Evolutionary conservation across 2,329 filamentous ascomycete genomes (phyloP), one percentile per base, ranked within the genome.

Genomic region (Ophiocordyceps unilateralis): DNA sequence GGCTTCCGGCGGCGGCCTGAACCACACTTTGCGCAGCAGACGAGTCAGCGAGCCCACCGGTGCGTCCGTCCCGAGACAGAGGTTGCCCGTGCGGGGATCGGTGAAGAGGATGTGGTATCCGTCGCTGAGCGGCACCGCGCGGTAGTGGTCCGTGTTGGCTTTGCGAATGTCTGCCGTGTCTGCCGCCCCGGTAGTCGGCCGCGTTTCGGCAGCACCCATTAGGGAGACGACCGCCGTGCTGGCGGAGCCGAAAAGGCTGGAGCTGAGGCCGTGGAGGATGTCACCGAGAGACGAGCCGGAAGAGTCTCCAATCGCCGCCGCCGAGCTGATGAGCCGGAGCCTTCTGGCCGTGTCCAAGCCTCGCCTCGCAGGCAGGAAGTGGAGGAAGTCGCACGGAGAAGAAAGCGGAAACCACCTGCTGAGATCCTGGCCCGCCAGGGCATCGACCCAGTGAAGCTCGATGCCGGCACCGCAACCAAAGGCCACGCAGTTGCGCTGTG

Each of bases 41-140:
- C 74, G 43, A 65, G 70, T 38, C 22, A 54, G 37, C 1, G 57
- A 53, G 11, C 74, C 72, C 24, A 74, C 59, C 1, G 75, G 73
- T 1, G 72, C 69, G 59, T 81, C 74, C 39, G 66, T 74, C 4
- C 78, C 78, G 15, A 83, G 58, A 46, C 70, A 78, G 7, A 83
- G 64, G 9, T 66, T 56, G 10, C 67, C 69, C 1, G 66, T 72
- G 11, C 57, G 56, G 5, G 77, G 76, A 51, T 82, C 76, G 7
- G 74, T 74, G 53, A 80, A 82, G 5, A 82, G 57, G 30, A 83
- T 64, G 49, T 82, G 76, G 44, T 71, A 62, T 2, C 78, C 77
- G 53, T 83, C 79, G 47, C 74, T 78, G 34, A 83, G 55, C 4
- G 79, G 78, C 12, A 80, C 59, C 2, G 77, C 76, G 39, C 69